Conservation (phyloP, 495 filamentous ascomycete species). For the Penicillium parvum region DNA sequence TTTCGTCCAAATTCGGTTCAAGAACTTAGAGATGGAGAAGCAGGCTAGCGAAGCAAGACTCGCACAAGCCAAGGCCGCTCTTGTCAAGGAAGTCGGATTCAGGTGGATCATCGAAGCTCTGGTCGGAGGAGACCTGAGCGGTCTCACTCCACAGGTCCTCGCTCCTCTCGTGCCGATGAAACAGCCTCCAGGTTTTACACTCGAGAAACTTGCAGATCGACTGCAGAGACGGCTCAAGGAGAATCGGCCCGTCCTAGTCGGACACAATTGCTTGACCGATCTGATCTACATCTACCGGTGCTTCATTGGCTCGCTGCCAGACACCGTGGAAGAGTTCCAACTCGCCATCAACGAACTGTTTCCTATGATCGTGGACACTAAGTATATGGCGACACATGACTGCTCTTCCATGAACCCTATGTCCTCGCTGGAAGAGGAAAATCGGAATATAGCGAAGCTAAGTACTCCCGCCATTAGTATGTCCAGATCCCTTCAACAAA, state of each 20-base stretch:
- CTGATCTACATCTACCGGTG: constrained; percentile 64
- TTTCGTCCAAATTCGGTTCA: constrained; percentile 51
- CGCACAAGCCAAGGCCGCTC: constrained; percentile 34
- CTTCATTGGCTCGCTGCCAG: constrained; percentile 65
- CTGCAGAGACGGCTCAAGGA: constrained; percentile 39
- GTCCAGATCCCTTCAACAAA: not conserved
- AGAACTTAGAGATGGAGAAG: constrained; percentile 46
- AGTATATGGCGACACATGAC: constrained; percentile 63
- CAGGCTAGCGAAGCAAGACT: constrained; percentile 33
- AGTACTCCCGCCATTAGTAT: constrained; percentile 45
- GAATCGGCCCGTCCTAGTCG: constrained; percentile 56
- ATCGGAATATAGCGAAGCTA: constrained; percentile 35
- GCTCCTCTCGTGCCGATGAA: constrained; percentile 10
- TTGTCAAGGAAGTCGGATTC: constrained; percentile 55
- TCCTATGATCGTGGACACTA: constrained; percentile 71
- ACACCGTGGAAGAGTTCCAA: constrained; percentile 57
- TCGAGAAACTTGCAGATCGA: constrained; percentile 21
- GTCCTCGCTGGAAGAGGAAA: constrained; percentile 49
- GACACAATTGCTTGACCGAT: constrained; percentile 76
- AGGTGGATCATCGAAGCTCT: constrained; percentile 69
- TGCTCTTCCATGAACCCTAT: constrained; percentile 46
- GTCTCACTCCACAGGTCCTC: constrained; percentile 45
- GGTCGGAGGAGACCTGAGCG: constrained; percentile 50
- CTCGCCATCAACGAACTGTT: constrained; percentile 52
- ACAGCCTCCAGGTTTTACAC: constrained; percentile 39